Conservation (phyloP, 257 asterid species). For the Solanum chilense region DNA sequence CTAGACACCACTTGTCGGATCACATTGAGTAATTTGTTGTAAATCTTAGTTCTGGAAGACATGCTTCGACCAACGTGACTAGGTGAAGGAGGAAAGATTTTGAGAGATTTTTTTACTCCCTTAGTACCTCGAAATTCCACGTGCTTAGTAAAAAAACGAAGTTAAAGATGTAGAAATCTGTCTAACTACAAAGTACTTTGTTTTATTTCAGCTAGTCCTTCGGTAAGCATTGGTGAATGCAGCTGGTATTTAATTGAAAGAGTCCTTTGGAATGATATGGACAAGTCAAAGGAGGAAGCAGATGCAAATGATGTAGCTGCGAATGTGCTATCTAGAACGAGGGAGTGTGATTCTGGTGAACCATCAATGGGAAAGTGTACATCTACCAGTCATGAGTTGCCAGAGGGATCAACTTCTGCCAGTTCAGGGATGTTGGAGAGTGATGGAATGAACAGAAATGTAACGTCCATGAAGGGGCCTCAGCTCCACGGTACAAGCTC, state of each 20-base stretch:
- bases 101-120: background rate
- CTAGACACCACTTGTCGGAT: background rate
- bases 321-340: background rate
- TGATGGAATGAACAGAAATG: background rate
- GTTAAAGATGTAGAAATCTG: background rate
- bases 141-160: background rate
- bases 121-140: background rate
- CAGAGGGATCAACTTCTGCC: constrained; percentile 6
- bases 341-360: background rate
- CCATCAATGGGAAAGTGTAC: background rate
- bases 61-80: background rate
- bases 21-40: background rate
- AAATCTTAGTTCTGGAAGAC: background rate
- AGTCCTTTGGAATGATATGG: background rate
- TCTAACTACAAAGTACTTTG: background rate
- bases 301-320: constrained; percentile 2
- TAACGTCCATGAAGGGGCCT: background rate
- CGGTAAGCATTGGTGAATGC: background rate
- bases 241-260: background rate
- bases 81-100: background rate
- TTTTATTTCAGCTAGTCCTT: background rate
- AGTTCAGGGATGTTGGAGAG: background rate
- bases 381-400: constrained; percentile 2
- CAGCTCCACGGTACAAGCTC: background rate
- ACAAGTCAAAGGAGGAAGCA: background rate